Evolutionary conservation across 1,139 yeast genomes (phyloP), one percentile per base, ranked within the genome.

Genomic region (Blastobotrys aristatus): DNA sequence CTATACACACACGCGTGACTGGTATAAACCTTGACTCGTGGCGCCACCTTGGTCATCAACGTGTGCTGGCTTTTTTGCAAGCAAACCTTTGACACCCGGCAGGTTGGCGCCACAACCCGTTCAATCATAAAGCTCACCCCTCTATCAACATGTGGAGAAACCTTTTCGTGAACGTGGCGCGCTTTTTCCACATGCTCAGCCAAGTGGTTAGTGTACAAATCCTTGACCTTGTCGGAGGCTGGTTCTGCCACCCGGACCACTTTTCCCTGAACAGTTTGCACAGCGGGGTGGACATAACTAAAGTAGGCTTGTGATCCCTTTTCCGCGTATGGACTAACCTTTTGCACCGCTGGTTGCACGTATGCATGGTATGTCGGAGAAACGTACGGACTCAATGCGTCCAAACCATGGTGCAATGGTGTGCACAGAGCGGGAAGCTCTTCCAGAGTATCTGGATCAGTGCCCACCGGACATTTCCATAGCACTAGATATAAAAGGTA

Each of bases 381-480:
- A 24, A 52, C 47, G 34, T 54, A 49, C 4, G 62, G 62, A 22
- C 43, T 46, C 11, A 50, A 39, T 2, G 24, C 26, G 26, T 50
- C 50, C 29, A 55, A 50, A 3, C 49, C 51, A 11, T 42, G 32
- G 40, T 57, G 60, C 22, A 60, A 38, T 2, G 62, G 58, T 13
- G 30, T n/a, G 49, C 64, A 60, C 26, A 59, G 48, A 8, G 47
- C 46, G 3, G 63, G 64, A 16, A 47, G 40, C 20, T 48, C 38
- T 10, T 50, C 49, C n/a, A 33, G 37, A 18, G 24, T 42, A n/a
- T n/a, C n/a, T n/a, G n/a, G n/a, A n/a, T 48, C 46, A 2, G 52
- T 18, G 22, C 54, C 32, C 1, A 54, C 54, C 2, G 65, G 65
- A 43, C 66, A 62, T 39, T 47, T 45, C 62, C 63, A 59, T 11